A percentile compares a stretch with the other conserved stretches of the same genome.
Conservation (phyloP, 108 stramenopile genomes). For the Schizochytrium sp. region DNA sequence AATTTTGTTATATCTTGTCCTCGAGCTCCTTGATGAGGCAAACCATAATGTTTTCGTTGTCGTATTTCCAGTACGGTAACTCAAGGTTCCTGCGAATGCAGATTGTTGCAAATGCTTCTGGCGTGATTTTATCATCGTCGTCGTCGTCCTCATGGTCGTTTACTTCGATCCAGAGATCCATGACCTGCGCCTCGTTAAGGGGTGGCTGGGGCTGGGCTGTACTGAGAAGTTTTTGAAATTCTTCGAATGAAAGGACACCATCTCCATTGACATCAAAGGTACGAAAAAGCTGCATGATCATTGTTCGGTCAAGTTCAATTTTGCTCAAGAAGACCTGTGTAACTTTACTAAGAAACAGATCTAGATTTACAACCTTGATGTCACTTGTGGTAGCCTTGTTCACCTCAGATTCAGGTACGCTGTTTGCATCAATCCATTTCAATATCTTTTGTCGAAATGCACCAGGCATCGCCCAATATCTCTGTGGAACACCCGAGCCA, state of each 20-base stretch:
- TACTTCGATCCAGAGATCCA: slow-evolving; percentile 61
- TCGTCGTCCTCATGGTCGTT: slow-evolving; percentile 57
- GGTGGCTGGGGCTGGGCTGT: slow-evolving; percentile 39
- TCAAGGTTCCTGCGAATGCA: slow-evolving; percentile 46
- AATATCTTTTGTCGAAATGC: not conserved
- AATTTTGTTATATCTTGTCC: not conserved
- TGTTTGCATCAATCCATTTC: slow-evolving; percentile 6
- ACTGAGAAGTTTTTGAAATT: not conserved
- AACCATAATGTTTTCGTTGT: slow-evolving; percentile 34
- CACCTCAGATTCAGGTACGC: slow-evolving; percentile 38
- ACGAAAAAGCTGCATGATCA: slow-evolving; percentile 40
- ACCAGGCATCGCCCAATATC: slow-evolving; percentile 21
- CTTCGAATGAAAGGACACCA: slow-evolving; percentile 41
- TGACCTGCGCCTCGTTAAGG: slow-evolving; percentile 28
- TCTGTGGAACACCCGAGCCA: not conserved
- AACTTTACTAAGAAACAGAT: slow-evolving; percentile 8
- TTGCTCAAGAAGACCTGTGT: slow-evolving; percentile 23
- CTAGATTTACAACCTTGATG: slow-evolving; percentile 38
- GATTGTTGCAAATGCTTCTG: slow-evolving; percentile 52
- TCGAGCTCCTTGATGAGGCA: slow-evolving; percentile 20
- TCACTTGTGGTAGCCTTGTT: slow-evolving; percentile 50
- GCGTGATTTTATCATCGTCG: slow-evolving; percentile 50
- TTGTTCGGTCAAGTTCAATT: slow-evolving; percentile 15
- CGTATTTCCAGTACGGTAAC: slow-evolving; percentile 56
- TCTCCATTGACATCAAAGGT: slow-evolving; percentile 50